These are phyloP conservation scores for Melocanna baccifera DNA, from an alignment of 176 grass and related monocot genomes.

Conservation along the genomic window DNA sequence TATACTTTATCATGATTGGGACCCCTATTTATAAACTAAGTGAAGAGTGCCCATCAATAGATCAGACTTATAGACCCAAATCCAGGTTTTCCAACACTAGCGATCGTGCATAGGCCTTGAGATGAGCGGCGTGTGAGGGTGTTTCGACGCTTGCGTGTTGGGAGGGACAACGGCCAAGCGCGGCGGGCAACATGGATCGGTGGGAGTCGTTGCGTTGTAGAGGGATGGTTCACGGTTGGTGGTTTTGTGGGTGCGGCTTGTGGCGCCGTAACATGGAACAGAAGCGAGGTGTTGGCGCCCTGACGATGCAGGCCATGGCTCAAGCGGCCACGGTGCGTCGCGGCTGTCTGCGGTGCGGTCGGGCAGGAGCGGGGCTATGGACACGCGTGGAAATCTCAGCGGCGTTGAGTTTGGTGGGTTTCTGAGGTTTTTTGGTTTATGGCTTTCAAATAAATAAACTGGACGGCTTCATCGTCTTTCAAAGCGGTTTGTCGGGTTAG, in stretches of 20 bases:
- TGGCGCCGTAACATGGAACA: not conserved
- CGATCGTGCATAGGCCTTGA: not conserved
- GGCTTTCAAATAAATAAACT: no score
- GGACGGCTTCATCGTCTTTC: no score
- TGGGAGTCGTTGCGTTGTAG: not conserved
- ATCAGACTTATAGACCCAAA: no score
- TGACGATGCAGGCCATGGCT: not conserved
- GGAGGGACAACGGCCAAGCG: not conserved
- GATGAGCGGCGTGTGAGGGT: not conserved
- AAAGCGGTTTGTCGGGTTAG: no score
- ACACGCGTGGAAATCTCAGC: not conserved
- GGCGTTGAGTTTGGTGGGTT: not conserved
- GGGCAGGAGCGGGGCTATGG: not conserved
- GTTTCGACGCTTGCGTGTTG: not conserved
- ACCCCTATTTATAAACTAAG: no score
- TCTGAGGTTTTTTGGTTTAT: no score
- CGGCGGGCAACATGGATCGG: not conserved
- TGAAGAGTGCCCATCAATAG: no score
- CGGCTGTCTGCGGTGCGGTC: not conserved
- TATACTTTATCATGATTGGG: no score
- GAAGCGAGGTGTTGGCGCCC: not conserved
- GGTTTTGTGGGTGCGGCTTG: not conserved
- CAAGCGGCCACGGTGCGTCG: not conserved
- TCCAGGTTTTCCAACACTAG: no score
- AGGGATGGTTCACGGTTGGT: not conserved